phyloP scores from a whole-genome alignment of 2,329 filamentous ascomycete genomes.

The Catunica adiposa region DNA sequence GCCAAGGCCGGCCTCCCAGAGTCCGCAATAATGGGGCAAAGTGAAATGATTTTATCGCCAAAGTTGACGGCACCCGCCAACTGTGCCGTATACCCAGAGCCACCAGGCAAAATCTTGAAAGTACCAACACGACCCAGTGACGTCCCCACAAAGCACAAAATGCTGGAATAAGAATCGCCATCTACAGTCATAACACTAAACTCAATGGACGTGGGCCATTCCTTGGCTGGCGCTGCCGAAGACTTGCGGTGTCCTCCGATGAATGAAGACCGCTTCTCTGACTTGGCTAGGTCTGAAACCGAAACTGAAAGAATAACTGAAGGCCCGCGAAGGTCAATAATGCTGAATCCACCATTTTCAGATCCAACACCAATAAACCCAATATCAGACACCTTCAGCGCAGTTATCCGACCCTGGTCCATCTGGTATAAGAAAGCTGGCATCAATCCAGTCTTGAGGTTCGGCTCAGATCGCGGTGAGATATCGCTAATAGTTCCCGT shows the following conservation, averaged over 20 bases:
- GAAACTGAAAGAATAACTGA: conserved; percentile 62
- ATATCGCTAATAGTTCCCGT: conserved; percentile 63
- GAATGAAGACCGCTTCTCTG: conserved; percentile 63
- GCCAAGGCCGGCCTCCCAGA: conserved; percentile 62
- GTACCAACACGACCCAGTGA: conserved; percentile 69
- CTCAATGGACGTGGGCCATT: conserved; percentile 69
- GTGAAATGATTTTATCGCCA: conserved; percentile 54
- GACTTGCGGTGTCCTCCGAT: conserved; percentile 27
- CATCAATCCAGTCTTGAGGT: conserved; percentile 62
- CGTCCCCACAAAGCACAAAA: conserved; percentile 81
- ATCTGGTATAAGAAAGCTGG: conserved; percentile 53
- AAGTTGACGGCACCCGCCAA: conserved; percentile 51
- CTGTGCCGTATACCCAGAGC: conserved; percentile 54
- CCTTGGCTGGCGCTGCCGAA: conserved; percentile 27
- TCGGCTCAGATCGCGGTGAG: conserved; percentile 50
- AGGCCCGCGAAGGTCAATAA: conserved; percentile 80
- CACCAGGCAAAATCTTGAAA: conserved; percentile 73
- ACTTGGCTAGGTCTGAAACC: conserved; percentile 56
- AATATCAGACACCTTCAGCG: conserved; percentile 72
- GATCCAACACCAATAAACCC: conserved; percentile 83
- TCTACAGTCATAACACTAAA: conserved; percentile 91
- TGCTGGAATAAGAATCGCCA: conserved; percentile 88
- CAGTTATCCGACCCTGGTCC: conserved; percentile 50
- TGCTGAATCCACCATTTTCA: conserved; percentile 59
- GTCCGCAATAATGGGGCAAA: conserved; percentile 65